Evolutionary conservation across 495 filamentous ascomycete genomes (phyloP), one percentile per base, ranked within the genome.

Genomic region (Hypoxylon lenormandii): DNA sequence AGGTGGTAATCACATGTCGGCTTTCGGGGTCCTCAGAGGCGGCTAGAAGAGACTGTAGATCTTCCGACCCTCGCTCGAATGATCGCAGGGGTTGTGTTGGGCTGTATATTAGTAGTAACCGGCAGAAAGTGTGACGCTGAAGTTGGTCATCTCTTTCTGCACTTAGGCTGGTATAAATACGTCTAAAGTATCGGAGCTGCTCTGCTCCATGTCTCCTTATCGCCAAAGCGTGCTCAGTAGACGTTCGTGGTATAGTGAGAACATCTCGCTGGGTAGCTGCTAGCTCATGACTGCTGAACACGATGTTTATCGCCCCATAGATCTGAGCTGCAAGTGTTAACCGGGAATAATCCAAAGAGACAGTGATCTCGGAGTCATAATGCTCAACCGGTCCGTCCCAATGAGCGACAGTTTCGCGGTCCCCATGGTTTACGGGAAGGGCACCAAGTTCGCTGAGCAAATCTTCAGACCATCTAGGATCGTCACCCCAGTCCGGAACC

Each of bases 401-500:
- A 15, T 42, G 38, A 16, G 1, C 15, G 12, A 42, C 38, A 16
- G 13, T 15, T 42, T 42, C 38, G 12, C 38, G 12, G 38, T 42
- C 38, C 1, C 38, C 38, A 13, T 42, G 38, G 6, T 42, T 42
- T 6, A 42, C 38, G 8, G 38, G 38, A 1, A 38, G 13, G 11
- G 10, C 8, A n/a, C 36, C 36, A 38, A 42, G 38, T n/a, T 42
- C 38, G 38, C 38, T 42, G 13, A 42, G 38, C 38, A 42, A 42
- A 6, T 42, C 38, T 16, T 42, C 38, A 6, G 38, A 42, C 38
- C 38, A 42, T 15, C 38, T 42, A 1, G 13, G 12, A 13, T 42
- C 38, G 6, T 42, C 38, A 42, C 15, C 51, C 52, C 52, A 65
- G 26, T 65, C 53, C 10, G 62, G 62, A 16, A 65, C 43, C 62